These are phyloP conservation scores for Alternaria hordeiaustralica DNA, from an alignment of 2,329 filamentous ascomycete genomes.

Conservation along the genomic window DNA sequence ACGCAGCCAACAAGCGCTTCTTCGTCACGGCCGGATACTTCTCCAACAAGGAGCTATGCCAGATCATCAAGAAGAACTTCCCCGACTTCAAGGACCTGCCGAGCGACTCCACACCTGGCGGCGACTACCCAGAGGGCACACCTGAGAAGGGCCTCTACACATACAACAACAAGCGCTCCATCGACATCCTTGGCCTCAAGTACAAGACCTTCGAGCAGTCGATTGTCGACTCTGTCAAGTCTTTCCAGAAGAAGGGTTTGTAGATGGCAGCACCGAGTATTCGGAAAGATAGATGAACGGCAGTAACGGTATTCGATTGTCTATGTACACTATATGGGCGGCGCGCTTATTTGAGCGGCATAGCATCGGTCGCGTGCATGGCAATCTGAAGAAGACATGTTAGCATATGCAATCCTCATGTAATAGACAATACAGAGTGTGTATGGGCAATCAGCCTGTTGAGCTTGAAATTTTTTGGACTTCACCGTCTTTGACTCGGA, in stretches of 20 bases:
- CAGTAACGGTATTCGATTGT: slow-evolving; percentile 13
- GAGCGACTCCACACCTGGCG: slow-evolving; percentile 49
- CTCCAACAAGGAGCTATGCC: slow-evolving; percentile 64
- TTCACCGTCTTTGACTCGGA: slow-evolving; percentile 48
- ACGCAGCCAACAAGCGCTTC: slow-evolving; percentile 68
- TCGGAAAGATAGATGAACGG: neutral
- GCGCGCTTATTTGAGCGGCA: neutral
- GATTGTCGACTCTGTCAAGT: slow-evolving; percentile 68
- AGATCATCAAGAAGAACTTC: slow-evolving; percentile 63
- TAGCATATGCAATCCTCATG: slow-evolving; percentile 12
- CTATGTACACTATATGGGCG: slow-evolving; percentile 18
- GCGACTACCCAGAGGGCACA: slow-evolving; percentile 56
- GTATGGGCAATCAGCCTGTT: slow-evolving; percentile 57
- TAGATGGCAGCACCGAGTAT: slow-evolving; percentile 25
- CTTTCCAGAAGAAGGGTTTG: slow-evolving; percentile 62
- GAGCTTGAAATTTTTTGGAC: slow-evolving; percentile 58
- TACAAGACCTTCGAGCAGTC: slow-evolving; percentile 65
- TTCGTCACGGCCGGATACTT: slow-evolving; percentile 66
- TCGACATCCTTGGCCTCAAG: slow-evolving; percentile 64
- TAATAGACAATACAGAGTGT: slow-evolving; percentile 3
- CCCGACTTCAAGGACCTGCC: slow-evolving; percentile 62
- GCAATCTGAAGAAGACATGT: slow-evolving; percentile 13
- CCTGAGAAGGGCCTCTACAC: slow-evolving; percentile 48
- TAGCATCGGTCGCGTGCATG: neutral
- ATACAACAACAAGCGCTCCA: slow-evolving; percentile 63